phyloP scores from a whole-genome alignment of 768 basidiomycete genomes.

The Tulasnella sp. region DNA sequence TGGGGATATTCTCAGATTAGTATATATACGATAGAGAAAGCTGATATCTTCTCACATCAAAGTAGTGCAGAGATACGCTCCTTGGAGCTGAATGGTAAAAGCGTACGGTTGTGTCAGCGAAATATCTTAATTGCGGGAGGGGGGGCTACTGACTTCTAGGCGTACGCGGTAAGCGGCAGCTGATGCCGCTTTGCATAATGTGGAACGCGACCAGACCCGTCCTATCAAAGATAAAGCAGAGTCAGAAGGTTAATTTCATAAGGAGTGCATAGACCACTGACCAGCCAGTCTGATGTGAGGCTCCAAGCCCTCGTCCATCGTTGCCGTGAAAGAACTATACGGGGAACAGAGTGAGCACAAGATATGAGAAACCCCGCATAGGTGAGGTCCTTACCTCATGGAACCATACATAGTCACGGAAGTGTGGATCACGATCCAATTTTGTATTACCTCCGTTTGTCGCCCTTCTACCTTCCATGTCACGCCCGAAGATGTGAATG shows the following conservation, averaged over 20 bases:
- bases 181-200: constrained; percentile 81
- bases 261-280: constrained; percentile 27
- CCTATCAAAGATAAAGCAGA: constrained; percentile 31
- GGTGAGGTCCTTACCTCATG: constrained; percentile 56
- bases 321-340: constrained; percentile 92
- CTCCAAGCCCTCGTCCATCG: constrained; percentile 83
- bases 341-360: neutral
- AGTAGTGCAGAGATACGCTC: constrained; percentile 81
- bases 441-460: constrained; percentile 84
- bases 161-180: constrained; percentile 84
- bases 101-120: constrained; percentile 1
- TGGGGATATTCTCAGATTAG: neutral
- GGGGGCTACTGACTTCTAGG: constrained; percentile 61
- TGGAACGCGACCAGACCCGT: constrained; percentile 85
- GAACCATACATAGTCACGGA: constrained; percentile 95
- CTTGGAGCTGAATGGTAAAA: constrained; percentile 52
- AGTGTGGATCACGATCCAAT: constrained; percentile 86
- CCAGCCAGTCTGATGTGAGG: constrained; percentile 99
- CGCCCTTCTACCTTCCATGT: constrained; percentile 73
- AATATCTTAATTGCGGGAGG: neutral
- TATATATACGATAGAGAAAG: constrained; percentile 4
- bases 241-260: neutral
- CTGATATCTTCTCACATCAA: constrained; percentile 53
- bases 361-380: neutral
- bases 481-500: constrained; percentile 96